Conservation (phyloP, 208 protist genomes). For the Crithidia bombi region DNA sequence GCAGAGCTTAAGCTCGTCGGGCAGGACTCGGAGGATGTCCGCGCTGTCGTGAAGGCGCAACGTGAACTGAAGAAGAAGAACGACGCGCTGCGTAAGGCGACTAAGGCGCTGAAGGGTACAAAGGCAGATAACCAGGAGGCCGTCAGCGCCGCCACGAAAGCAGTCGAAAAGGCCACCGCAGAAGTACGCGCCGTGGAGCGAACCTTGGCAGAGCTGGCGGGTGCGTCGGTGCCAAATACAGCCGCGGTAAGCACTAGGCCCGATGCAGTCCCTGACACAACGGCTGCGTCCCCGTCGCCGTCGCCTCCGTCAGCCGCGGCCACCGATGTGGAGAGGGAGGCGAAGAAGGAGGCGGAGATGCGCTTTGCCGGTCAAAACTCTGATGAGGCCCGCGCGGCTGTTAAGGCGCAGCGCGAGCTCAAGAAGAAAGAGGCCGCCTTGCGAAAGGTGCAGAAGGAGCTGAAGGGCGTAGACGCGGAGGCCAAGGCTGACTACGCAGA, state of each 20-base stretch:
- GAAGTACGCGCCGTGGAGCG: conserved; percentile 19
- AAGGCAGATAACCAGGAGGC: conserved; percentile 25
- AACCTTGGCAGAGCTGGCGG: conserved; percentile 18
- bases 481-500: conserved; percentile 30
- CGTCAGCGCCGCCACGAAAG: neutral
- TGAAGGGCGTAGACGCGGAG: conserved; percentile 41
- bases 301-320: neutral
- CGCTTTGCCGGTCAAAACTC: conserved; percentile 40
- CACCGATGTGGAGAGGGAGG: conserved; percentile 28
- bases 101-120: conserved; percentile 46
- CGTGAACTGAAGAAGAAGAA: conserved; percentile 63
- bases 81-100: conserved; percentile 41
- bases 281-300: neutral
- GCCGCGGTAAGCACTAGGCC: neutral
- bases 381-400: conserved; percentile 39
- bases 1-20: conserved; percentile 31
- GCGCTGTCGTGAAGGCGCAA: conserved; percentile 39
- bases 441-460: conserved; percentile 55
- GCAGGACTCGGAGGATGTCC: conserved; percentile 40
- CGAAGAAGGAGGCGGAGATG: conserved; percentile 34
- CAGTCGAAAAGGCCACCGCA: conserved; percentile 1
- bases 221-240: neutral
- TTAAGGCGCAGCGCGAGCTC: conserved; percentile 61
- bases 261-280: neutral
- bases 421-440: conserved; percentile 66